Evolutionary conservation across 176 grass and related monocot species (phyloP).

Genomic region (Oryza glumipatula): DNA sequence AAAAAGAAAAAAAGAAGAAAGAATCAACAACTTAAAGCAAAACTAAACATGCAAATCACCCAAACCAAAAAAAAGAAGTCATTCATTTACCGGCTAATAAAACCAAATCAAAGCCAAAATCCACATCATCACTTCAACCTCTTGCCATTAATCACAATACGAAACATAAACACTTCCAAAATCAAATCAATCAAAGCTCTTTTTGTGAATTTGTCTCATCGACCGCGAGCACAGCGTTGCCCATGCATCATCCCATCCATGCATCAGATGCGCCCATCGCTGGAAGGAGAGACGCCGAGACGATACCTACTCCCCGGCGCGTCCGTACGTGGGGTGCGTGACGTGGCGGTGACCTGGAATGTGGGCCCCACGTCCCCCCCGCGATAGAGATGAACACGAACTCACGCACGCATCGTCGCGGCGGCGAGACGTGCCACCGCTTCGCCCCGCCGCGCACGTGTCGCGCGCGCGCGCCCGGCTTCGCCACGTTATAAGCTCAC

Average conservation of each 20-base stretch:
- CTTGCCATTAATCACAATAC: background rate
- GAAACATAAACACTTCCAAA: background rate
- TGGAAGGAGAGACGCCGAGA: background rate
- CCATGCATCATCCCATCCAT: background rate
- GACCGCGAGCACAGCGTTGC: background rate
- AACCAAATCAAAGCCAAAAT: background rate
- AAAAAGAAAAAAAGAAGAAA: background rate
- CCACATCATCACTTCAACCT: background rate
- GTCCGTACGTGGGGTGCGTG: background rate
- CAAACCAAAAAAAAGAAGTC: background rate
- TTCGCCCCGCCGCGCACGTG: background rate
- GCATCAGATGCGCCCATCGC: background rate
- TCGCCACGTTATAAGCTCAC: conserved; percentile 4
- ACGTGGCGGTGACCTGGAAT: background rate
- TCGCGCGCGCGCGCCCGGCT: background rate
- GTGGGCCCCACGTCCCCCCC: background rate
- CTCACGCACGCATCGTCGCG: background rate
- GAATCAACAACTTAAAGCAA: background rate
- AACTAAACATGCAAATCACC: background rate
- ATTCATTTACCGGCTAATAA: background rate
- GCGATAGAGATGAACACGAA: conserved; percentile 26
- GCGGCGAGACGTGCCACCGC: conserved; percentile 29
- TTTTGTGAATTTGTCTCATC: background rate
- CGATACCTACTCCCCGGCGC: too few species aligned
- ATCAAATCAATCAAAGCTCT: too few species aligned